Percentiles rank a stretch among this genome's conserved stretches.
Conservation (phyloP, 2,329 filamentous ascomycete species). For the Blumeria hordei region DNA sequence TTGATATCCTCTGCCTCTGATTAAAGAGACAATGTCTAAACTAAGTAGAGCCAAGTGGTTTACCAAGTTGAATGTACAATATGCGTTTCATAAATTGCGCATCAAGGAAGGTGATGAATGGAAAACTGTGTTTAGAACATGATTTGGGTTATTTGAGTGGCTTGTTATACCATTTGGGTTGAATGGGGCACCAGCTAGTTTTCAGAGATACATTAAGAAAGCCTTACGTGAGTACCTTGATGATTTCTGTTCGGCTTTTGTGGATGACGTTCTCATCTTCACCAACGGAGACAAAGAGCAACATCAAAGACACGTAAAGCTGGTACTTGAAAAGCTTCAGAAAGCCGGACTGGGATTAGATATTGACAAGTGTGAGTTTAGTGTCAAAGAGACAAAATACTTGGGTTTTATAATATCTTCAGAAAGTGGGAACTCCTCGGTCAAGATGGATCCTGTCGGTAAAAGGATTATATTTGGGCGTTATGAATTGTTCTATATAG, state of each 20-base stretch:
- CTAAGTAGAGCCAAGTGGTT: background rate
- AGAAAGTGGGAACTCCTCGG: no score
- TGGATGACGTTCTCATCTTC: background rate
- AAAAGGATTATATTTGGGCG: no score
- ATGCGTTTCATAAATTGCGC: background rate
- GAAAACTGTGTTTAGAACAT: background rate
- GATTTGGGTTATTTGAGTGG: background rate
- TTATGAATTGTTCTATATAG: no score
- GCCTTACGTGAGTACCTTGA: background rate
- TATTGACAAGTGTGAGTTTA: background rate
- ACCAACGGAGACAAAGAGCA: background rate
- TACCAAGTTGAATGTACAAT: background rate
- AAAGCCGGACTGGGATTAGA: background rate
- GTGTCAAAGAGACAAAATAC: background rate
- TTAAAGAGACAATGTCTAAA: background rate
- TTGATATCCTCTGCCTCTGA: conserved; percentile 1
- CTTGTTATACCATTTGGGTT: conserved; percentile 2
- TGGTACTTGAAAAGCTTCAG: background rate
- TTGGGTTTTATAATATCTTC: background rate
- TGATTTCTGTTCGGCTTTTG: background rate
- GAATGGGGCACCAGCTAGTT: background rate
- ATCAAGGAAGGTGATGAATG: conserved; percentile 1
- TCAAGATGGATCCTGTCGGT: no score
- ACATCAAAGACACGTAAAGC: background rate
- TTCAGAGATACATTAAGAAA: background rate